Conservation (phyloP, 768 basidiomycete species). For the Steccherinum ochraceum region DNA sequence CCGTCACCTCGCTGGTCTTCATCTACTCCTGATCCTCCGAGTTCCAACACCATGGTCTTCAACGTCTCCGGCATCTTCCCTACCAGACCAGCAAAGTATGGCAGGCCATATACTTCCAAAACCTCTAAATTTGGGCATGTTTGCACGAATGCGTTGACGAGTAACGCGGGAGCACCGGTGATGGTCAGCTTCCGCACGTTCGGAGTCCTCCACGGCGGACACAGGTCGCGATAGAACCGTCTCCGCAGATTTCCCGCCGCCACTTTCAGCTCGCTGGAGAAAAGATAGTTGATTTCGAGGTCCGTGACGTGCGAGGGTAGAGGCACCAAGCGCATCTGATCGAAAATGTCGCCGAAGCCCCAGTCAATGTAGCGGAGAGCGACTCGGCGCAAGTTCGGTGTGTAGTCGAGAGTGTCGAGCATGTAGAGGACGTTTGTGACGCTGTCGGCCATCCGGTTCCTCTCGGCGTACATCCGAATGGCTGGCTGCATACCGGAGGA, state of each 20-base stretch:
- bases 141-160: conserved; percentile 18
- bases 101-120: not conserved
- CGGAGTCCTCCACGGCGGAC: conserved; percentile 14
- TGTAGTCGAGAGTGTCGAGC: conserved; percentile 16
- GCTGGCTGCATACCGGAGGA: conserved; percentile 1
- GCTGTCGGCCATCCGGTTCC: conserved; percentile 12
- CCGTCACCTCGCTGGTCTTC: not conserved
- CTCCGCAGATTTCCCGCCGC: conserved; percentile 18
- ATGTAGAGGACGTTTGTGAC: conserved; percentile 24
- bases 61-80: conserved; percentile 8
- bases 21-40: not conserved
- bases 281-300: conserved; percentile 29
- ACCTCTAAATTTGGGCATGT: conserved; percentile 17
- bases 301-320: conserved; percentile 27
- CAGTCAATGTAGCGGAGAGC: conserved; percentile 26
- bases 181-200: conserved; percentile 19
- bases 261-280: conserved; percentile 17
- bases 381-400: conserved; percentile 28
- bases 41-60: conserved; percentile 4
- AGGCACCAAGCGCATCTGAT: conserved; percentile 22
- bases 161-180: conserved; percentile 14
- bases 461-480: conserved; percentile 15
- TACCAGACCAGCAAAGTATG: not conserved
- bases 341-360: conserved; percentile 29
- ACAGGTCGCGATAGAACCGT: not conserved